A percentile compares a stretch with the other conserved stretches of the same genome.
These are phyloP conservation scores for Gossypium schwendimanii DNA, from an alignment of 441 rosid species.

Conservation along the genomic window DNA sequence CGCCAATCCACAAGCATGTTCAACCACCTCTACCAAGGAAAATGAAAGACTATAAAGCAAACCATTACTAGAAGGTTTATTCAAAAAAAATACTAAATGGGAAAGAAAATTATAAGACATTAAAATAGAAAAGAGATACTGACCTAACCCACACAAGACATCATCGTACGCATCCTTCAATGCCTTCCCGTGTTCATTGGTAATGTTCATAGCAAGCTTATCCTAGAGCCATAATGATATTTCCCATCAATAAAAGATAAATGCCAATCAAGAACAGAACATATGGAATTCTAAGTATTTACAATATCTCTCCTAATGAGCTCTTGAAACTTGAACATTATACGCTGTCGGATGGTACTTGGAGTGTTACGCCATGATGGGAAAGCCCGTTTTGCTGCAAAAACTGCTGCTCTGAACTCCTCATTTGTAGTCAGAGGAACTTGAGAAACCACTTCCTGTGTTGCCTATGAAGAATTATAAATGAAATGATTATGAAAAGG, in stretches of 20 bases:
- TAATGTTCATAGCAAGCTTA: slow-evolving; percentile 41
- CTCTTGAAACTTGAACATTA: slow-evolving; percentile 49
- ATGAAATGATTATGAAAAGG: slow-evolving; percentile 4
- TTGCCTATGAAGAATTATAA: slow-evolving; percentile 28
- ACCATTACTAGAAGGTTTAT: not conserved
- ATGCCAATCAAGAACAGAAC: not conserved
- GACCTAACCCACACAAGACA: slow-evolving; percentile 85
- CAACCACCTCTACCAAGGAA: slow-evolving; percentile 71
- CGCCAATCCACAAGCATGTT: slow-evolving; percentile 94
- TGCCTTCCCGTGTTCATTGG: slow-evolving; percentile 50
- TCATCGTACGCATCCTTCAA: slow-evolving; percentile 92
- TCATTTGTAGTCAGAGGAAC: slow-evolving; percentile 41
- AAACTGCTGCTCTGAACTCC: slow-evolving; percentile 41
- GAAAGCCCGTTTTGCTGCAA: slow-evolving; percentile 43
- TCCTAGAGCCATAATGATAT: slow-evolving; percentile 21
- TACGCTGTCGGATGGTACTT: slow-evolving; percentile 32
- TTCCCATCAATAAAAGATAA: slow-evolving; percentile 1
- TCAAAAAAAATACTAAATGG: not conserved
- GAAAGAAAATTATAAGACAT: not conserved
- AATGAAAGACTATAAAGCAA: slow-evolving; percentile 4
- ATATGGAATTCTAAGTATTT: not conserved
- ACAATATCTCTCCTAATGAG: slow-evolving; percentile 44
- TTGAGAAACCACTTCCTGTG: slow-evolving; percentile 42
- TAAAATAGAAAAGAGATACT: slow-evolving; percentile 14
- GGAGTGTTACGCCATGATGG: slow-evolving; percentile 44